A percentile compares a stretch with the other conserved stretches of the same genome.
phyloP scores from a whole-genome alignment of 2,329 filamentous ascomycete genomes.

The Colletotrichum tanaceti region DNA sequence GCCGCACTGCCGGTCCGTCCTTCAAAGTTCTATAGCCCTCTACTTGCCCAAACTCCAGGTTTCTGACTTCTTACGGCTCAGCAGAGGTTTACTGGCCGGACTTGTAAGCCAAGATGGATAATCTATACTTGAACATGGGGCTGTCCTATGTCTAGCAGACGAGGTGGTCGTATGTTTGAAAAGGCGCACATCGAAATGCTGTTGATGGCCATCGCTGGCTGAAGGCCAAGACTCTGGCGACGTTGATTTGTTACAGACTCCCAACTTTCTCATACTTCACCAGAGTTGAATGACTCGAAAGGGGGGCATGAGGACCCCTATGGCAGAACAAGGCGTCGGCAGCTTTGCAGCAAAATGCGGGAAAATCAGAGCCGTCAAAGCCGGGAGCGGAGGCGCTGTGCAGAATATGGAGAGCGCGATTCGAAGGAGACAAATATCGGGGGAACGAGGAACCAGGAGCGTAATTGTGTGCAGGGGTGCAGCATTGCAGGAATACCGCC shows the following conservation, averaged over 20 bases:
- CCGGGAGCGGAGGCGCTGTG: constrained; percentile 40
- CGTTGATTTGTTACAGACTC: constrained; percentile 19
- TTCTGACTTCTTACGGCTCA: constrained; percentile 26
- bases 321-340: constrained; percentile 23
- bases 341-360: constrained; percentile 30
- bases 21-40: constrained; percentile 15
- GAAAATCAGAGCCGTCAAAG: constrained; percentile 40
- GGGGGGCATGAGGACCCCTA: constrained; percentile 31
- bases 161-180: constrained; percentile 34
- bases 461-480: constrained; percentile 33
- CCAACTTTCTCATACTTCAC: constrained; percentile 28
- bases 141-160: constrained; percentile 32
- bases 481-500: constrained; percentile 22
- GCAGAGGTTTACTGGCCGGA: constrained; percentile 32
- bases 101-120: constrained; percentile 32
- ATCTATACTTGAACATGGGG: constrained; percentile 33
- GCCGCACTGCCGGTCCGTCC: constrained; percentile 11
- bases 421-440: constrained; percentile 25
- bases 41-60: constrained; percentile 20
- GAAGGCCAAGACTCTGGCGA: constrained; percentile 29
- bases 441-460: constrained; percentile 23
- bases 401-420: constrained; percentile 16
- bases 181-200: constrained; percentile 31
- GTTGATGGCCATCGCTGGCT: constrained; percentile 3
- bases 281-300: constrained; percentile 34